Evolutionary conservation across 148 eudicot species (phyloP).

Genomic region (Agrostemma githago): DNA sequence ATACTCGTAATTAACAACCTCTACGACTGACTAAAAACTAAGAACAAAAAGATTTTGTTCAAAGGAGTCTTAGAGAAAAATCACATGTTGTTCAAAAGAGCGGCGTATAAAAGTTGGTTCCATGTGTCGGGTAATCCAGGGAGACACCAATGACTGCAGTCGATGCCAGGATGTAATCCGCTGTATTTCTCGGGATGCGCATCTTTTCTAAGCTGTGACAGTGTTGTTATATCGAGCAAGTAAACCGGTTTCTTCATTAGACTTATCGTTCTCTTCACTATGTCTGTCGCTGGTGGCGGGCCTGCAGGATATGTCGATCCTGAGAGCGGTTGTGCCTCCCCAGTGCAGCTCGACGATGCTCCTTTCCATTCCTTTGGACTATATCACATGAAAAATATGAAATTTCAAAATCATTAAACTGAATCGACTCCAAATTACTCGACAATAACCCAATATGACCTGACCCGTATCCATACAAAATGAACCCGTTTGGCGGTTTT

Average conservation of each 20-base stretch:
- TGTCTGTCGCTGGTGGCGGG: slow-evolving; percentile 39
- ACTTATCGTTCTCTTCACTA: slow-evolving; percentile 41
- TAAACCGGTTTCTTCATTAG: slow-evolving; percentile 46
- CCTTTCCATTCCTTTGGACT: slow-evolving; percentile 65
- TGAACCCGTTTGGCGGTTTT: background rate
- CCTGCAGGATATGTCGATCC: slow-evolving; percentile 76
- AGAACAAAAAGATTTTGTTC: slow-evolving; percentile 34
- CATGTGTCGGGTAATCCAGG: slow-evolving; percentile 83
- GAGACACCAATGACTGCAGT: slow-evolving; percentile 85
- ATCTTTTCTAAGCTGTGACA: slow-evolving; percentile 73
- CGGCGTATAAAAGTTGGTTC: slow-evolving; percentile 55
- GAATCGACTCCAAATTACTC: background rate
- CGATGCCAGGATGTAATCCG: slow-evolving; percentile 46
- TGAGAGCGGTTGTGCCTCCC: slow-evolving; percentile 52
- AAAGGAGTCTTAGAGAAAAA: slow-evolving; percentile 18
- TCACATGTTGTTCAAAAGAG: slow-evolving; percentile 33
- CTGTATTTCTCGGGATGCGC: slow-evolving; percentile 65
- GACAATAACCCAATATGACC: background rate
- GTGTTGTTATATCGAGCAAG: slow-evolving; percentile 60
- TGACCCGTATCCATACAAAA: background rate
- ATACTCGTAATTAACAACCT: slow-evolving; percentile 15
- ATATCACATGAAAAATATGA: slow-evolving; percentile 21
- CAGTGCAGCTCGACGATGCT: slow-evolving; percentile 42
- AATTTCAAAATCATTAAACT: too few relatives aligned
- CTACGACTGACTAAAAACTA: background rate